phyloP scores from a whole-genome alignment of 2,329 filamentous ascomycete species.

The Colletotrichum lentis region DNA sequence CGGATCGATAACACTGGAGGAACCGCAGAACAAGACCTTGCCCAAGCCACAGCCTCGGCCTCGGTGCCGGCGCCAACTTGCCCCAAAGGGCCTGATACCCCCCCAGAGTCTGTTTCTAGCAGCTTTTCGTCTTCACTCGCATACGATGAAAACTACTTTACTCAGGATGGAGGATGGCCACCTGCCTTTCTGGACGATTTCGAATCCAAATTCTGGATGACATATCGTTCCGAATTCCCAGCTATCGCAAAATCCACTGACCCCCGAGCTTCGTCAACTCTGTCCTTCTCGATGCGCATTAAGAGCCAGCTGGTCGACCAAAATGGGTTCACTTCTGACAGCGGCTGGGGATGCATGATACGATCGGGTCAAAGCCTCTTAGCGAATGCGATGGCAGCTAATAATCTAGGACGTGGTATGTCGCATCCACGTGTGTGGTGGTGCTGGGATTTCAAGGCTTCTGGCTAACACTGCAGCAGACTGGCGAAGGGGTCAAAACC shows the following conservation, averaged over 20 bases:
- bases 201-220: conserved; percentile 94
- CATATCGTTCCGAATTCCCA: conserved; percentile 87
- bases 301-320: conserved; percentile 82
- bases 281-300: conserved; percentile 86
- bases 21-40: conserved; percentile 31
- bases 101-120: conserved; percentile 58
- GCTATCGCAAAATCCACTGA: conserved; percentile 82
- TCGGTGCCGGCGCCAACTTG: not conserved
- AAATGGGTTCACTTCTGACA: conserved; percentile 87
- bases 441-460: not conserved
- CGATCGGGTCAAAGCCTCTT: conserved; percentile 92
- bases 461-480: conserved; percentile 54
- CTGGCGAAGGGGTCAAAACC: conserved; percentile 74
- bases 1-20: conserved; percentile 15
- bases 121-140: conserved; percentile 62
- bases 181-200: conserved; percentile 88
- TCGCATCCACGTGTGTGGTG: not conserved
- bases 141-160: conserved; percentile 53
- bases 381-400: conserved; percentile 80
- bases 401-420: conserved; percentile 80
- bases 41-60: conserved; percentile 35
- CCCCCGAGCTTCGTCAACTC: conserved; percentile 71
- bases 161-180: conserved; percentile 75
- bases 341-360: conserved; percentile 99
- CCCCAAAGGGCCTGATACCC: conserved; percentile 53